Evolutionary conservation across 306 rosid genomes (phyloP).

Genomic region (Carpinus fangiana): DNA sequence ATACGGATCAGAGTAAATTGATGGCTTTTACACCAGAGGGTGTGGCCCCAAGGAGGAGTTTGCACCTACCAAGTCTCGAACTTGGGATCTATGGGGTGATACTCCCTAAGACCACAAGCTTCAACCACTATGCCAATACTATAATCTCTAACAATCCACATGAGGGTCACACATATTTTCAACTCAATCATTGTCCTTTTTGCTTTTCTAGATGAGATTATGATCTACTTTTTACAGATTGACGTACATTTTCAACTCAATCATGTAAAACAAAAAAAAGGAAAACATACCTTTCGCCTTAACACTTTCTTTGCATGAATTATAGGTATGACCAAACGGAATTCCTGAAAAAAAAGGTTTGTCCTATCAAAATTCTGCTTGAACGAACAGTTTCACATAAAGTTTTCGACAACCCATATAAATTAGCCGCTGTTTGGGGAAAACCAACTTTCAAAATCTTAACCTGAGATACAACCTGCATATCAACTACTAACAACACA

Average conservation of each 20-base stretch:
- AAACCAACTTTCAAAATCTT: constrained; percentile 26
- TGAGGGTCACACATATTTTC: not conserved
- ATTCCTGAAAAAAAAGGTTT: constrained; percentile 83
- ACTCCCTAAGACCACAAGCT: no score
- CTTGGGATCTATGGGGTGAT: no score
- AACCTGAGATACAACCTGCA: constrained; percentile 21
- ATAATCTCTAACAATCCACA: not conserved
- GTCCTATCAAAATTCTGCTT: constrained; percentile 50
- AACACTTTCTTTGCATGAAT: constrained; percentile 78
- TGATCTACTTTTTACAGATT: constrained; percentile 10
- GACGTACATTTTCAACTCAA: constrained; percentile 23
- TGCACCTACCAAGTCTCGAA: no score
- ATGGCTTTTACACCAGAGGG: no score
- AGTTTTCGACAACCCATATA: constrained; percentile 35
- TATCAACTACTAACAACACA: constrained; percentile 25
- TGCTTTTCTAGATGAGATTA: not conserved
- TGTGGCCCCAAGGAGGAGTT: no score
- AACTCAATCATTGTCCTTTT: not conserved
- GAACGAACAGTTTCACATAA: constrained; percentile 39
- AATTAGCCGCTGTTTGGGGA: constrained; percentile 28
- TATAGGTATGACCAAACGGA: constrained; percentile 77
- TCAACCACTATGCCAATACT: not conserved
- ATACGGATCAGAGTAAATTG: no score
- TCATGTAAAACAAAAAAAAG: constrained; percentile 20
- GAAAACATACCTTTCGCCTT: constrained; percentile 83